Percentiles rank a stretch among this genome's conserved stretches.
These are phyloP conservation scores for Rhododendron ovatum DNA, from an alignment of 148 eudicot species.

Conservation along the genomic window DNA sequence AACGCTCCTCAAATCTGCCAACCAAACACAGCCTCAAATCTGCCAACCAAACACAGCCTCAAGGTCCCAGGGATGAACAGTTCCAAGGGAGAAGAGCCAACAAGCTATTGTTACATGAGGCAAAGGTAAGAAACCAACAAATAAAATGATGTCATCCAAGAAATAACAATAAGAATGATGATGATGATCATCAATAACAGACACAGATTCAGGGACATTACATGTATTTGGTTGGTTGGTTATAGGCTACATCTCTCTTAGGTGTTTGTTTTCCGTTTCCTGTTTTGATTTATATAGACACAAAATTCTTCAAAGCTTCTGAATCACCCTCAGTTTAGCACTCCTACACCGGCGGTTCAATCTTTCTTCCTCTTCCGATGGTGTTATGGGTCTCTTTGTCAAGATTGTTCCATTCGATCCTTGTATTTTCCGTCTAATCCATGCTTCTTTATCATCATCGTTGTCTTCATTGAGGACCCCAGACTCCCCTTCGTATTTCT, in stretches of 20 bases:
- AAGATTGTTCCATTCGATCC: conserved; percentile 62
- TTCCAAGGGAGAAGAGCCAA: no score
- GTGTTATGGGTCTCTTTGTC: conserved; percentile 88
- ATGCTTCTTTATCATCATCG: conserved; percentile 39
- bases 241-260: neutral
- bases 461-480: conserved; percentile 4
- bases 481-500: conserved; percentile 1
- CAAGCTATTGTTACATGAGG: no score
- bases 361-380: conserved; percentile 68
- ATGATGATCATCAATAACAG: neutral
- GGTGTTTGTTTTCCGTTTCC: neutral
- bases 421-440: conserved; percentile 62
- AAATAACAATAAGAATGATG: neutral
- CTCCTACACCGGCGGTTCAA: conserved; percentile 79
- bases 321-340: conserved; percentile 91
- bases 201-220: neutral
- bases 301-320: conserved; percentile 34
- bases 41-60: no score
- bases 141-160: neutral
- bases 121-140: no score
- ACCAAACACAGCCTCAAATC: no score
- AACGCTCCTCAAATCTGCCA: no score
- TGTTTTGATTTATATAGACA: neutral
- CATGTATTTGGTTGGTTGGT: neutral
- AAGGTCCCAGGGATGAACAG: no score